Evolutionary conservation across 176 grass and related monocot species (phyloP), one percentile per base, ranked within the genome.

Genomic region (Zizania latifolia): DNA sequence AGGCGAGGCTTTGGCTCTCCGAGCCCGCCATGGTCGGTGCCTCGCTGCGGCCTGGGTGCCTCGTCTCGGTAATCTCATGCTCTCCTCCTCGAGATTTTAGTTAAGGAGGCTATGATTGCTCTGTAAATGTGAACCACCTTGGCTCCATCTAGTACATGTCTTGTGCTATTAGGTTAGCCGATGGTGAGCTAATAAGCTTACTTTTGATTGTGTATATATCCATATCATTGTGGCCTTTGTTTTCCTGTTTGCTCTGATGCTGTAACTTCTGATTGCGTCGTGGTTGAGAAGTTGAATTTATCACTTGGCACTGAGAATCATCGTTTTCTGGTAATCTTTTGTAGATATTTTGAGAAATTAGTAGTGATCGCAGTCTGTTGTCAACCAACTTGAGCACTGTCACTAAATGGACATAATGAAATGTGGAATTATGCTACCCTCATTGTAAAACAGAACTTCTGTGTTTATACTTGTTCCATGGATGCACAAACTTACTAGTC

Each of bases 1-100:
- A 73, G 31, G 78, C 71, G 56, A 85, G 56, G 70, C 80, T 91
- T 31, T 97, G 86, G 90, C 77, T 97, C 60, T 91, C 86, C 34
- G 81, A 88, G 73, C 19, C 65, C 57, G 86, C 88, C 81, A 78
- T 93, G 85, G 80, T 86, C 60, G 77, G 62, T 45, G 80, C 83
- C 28, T 59, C 83, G 60, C 76, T 91, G 76, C 79, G 81, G 58
- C 90, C 88, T 16, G 90, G 90, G 80, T 93, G 80, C 71, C 58
- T 93, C 15, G 86, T 91, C 65, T 86, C 88, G 2, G 93, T 97
- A 89, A 44, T 82, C 32, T 61, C 37, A 22, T 9, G 48, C 48
- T 21, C 44, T 39, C 12, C 59, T 43, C 38, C 40, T 16, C 22
- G 48, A 76, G 23, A 43, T 37, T 56, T 82, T 41, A 32, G 31